A percentile compares a stretch with the other conserved stretches of the same genome.
phyloP scores from a whole-genome alignment of 495 filamentous ascomycete genomes.

The Penicillium angulare region DNA sequence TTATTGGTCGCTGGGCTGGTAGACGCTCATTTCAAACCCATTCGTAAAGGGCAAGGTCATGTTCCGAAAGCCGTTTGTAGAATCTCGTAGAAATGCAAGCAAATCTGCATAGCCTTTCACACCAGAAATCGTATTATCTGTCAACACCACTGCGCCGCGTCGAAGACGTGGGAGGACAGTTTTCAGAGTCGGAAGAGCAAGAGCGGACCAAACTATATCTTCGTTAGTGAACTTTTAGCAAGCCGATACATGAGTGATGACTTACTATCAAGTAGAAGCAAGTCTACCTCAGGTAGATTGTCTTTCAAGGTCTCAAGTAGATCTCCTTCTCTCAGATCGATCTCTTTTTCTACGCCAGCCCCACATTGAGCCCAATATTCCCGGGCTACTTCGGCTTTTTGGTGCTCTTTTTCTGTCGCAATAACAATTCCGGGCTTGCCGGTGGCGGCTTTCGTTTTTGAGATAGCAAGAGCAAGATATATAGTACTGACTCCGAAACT shows the following conservation, averaged over 20 bases:
- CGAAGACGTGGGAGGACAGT: conserved; percentile 42
- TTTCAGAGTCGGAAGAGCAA: conserved; percentile 50
- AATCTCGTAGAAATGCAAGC: conserved; percentile 18
- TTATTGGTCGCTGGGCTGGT: no score
- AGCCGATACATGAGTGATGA: neutral
- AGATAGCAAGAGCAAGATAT: conserved; percentile 53
- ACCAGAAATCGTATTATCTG: conserved; percentile 44
- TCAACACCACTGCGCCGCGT: conserved; percentile 45
- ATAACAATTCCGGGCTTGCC: conserved; percentile 42
- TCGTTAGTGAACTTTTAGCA: neutral
- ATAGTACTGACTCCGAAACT: conserved; percentile 59
- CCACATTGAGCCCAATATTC: conserved; percentile 49
- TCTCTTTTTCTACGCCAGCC: conserved; percentile 34
- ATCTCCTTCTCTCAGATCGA: conserved; percentile 55
- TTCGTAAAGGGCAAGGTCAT: conserved; percentile 30
- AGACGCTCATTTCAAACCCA: conserved; percentile 30
- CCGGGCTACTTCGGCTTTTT: conserved; percentile 44
- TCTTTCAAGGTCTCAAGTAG: conserved; percentile 47
- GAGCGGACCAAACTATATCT: conserved; percentile 47
- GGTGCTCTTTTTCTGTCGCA: conserved; percentile 53
- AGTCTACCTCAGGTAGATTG: conserved; percentile 42
- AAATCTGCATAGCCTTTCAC: conserved; percentile 32
- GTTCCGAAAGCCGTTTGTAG: conserved; percentile 27
- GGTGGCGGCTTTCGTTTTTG: conserved; percentile 20
- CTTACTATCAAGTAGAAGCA: conserved; percentile 57